Conservation (phyloP, 1,284 basidiomycete species). For the Melampsora americana region DNA sequence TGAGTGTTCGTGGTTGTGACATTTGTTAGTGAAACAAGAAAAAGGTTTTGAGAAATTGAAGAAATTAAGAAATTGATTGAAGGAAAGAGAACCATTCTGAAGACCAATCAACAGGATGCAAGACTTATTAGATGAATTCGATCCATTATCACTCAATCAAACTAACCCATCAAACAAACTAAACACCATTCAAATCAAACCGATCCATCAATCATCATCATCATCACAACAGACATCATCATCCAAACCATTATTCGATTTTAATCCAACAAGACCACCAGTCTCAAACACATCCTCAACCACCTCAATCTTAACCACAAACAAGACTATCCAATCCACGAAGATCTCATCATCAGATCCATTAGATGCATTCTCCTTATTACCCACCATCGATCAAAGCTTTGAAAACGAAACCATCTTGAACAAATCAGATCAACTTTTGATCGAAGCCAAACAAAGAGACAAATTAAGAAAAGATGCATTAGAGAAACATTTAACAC, state of each 20-base stretch:
- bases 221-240: not conserved
- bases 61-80: too few relatives aligned
- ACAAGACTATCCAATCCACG: not conserved
- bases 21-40: too few relatives aligned
- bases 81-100: too few relatives aligned
- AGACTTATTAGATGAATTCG: constrained; percentile 29
- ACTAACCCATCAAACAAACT: constrained; percentile 1
- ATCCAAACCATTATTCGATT: not conserved
- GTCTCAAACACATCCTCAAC: not conserved
- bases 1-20: too few relatives aligned
- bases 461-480: constrained; percentile 20
- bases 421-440: constrained; percentile 31
- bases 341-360: not conserved
- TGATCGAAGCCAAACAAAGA: not conserved
- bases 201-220: not conserved
- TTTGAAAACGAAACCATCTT: not conserved
- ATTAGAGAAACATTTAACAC: constrained; percentile 26
- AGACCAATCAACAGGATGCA: too few relatives aligned
- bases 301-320: not conserved
- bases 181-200: not conserved
- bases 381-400: constrained; percentile 6
- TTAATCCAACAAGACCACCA: not conserved
- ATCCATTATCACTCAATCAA: constrained; percentile 25
- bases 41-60: too few relatives aligned
- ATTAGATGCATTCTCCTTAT: not conserved